Conservation (phyloP, 306 rosid species). For the Vigna nakashimae region DNA sequence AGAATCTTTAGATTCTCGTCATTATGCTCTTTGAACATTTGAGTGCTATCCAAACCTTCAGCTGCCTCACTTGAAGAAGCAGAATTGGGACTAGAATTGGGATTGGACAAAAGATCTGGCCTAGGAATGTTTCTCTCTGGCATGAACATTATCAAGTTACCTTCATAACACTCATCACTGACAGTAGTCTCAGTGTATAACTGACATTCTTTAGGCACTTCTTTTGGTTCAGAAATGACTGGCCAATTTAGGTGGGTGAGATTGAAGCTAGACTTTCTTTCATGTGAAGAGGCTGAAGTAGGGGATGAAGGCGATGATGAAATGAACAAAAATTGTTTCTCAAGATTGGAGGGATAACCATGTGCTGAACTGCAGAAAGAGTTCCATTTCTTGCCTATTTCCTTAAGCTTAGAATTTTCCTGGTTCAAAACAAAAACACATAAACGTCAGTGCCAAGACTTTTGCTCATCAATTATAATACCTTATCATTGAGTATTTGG, state of each 20-base stretch:
- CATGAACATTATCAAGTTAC: slow-evolving; percentile 50
- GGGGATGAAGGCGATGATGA: slow-evolving; percentile 49
- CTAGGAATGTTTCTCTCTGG: slow-evolving; percentile 47
- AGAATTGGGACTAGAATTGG: slow-evolving; percentile 78
- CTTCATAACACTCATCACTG: slow-evolving; percentile 38
- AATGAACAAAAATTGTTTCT: slow-evolving; percentile 40
- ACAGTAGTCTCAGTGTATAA: slow-evolving; percentile 43
- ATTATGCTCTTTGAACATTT: slow-evolving; percentile 55
- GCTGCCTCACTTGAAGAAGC: slow-evolving; percentile 73
- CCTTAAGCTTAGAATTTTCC: slow-evolving; percentile 50
- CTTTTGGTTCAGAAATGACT: slow-evolving; percentile 47
- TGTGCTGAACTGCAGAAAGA: slow-evolving; percentile 63
- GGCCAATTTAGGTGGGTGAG: slow-evolving; percentile 29
- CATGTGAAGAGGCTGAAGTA: slow-evolving; percentile 27
- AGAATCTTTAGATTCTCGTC: slow-evolving; percentile 57
- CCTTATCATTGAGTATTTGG: not conserved
- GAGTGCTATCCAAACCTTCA: slow-evolving; percentile 54
- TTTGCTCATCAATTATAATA: not conserved
- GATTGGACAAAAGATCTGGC: slow-evolving; percentile 73
- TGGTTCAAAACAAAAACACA: slow-evolving; percentile 29
- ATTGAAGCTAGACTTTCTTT: slow-evolving; percentile 9
- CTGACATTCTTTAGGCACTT: slow-evolving; percentile 57
- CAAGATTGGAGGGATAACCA: slow-evolving; percentile 36
- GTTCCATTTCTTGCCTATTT: slow-evolving; percentile 63
- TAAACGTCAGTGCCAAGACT: not conserved